Base-by-base conservation (phyloP, 148 eudicot genomes). In the Camellia japonica region DNA sequence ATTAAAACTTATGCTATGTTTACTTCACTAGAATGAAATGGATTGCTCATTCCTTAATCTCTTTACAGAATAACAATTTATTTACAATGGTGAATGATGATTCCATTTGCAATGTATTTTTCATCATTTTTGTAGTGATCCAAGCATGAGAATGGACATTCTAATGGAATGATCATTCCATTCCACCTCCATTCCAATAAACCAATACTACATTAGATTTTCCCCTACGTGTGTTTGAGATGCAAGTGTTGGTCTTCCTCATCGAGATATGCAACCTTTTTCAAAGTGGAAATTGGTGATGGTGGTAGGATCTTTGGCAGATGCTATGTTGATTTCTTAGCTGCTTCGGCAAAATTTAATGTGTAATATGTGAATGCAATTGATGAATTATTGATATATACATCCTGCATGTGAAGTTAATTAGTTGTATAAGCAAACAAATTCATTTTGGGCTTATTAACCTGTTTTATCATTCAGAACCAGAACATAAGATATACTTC, bases 211-310 rank as follows among this genome's bases (percentile, higher is more conserved):
- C 38, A 30, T 30, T 30, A 30, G 38, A 11, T 42, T 76, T 23
- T 65, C 8, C 19, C 2, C 0, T 38, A 20, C 18, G 4, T 19
- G 16, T 13, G n/a, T 20, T 19, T 76, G 10, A 8, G 20, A 44
- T 10, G 43, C 49, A 56, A 63, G 20, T 6, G 67, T 76, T 65
- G 47, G 30, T 64, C 19, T 65, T 51, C 42, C 46, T 49, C n/a
- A 38, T 41, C 44, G 49, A 61, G 68, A 76, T 13, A 16, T 23
- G 59, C 43, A 76, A 20, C 72, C 10, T 10, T 49, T 30, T 51
- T 65, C 12, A 52, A 64, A 65, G 20, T 65, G 62, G 30, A 66
- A 77, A 66, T 49, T 77, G 43, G 46, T 66, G 47, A 77, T n/a
- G 42, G 23, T 65, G 43, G 62, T 51, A 16, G 71, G 30, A 77